Evolutionary conservation across 129 eudicot genomes (phyloP).

Genomic region (Pulicaria dysenterica): DNA sequence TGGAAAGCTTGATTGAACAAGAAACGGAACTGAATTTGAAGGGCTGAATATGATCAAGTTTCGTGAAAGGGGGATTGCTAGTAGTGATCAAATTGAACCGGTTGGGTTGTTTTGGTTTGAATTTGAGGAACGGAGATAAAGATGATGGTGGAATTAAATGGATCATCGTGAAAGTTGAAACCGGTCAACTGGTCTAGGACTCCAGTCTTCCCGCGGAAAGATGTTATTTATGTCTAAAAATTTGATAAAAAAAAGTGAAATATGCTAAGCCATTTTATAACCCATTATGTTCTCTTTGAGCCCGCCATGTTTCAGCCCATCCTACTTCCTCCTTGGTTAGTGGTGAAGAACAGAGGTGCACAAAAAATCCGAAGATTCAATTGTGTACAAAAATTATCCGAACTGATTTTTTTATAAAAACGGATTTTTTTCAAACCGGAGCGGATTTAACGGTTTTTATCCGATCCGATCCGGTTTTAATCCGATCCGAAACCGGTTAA

Average conservation of each 20-base stretch:
- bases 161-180: conserved; percentile 31
- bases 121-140: conserved; percentile 13
- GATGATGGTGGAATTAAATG: conserved; percentile 20
- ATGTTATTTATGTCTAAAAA: not conserved
- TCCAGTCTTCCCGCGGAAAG: conserved; percentile 15
- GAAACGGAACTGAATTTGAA: conserved; percentile 20
- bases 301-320: too few relatives aligned
- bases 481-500: too few relatives aligned
- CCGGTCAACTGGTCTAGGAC: not conserved
- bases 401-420: too few relatives aligned
- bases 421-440: too few relatives aligned
- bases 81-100: conserved; percentile 17
- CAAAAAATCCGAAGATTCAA: too few relatives aligned
- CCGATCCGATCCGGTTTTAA: too few relatives aligned
- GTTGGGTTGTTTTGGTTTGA: not conserved
- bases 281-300: too few relatives aligned
- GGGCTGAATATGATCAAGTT: conserved; percentile 16
- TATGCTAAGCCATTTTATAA: too few relatives aligned
- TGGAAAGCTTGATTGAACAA: conserved; percentile 30
- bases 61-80: conserved; percentile 15
- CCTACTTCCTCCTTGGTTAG: too few relatives aligned
- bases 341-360: too few relatives aligned
- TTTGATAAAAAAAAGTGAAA: not conserved
- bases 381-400: too few relatives aligned
- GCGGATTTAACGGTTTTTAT: too few relatives aligned